These are phyloP conservation scores for Pulchroboletus neoregius DNA, from an alignment of 1,284 basidiomycete species.

Conservation along the genomic window DNA sequence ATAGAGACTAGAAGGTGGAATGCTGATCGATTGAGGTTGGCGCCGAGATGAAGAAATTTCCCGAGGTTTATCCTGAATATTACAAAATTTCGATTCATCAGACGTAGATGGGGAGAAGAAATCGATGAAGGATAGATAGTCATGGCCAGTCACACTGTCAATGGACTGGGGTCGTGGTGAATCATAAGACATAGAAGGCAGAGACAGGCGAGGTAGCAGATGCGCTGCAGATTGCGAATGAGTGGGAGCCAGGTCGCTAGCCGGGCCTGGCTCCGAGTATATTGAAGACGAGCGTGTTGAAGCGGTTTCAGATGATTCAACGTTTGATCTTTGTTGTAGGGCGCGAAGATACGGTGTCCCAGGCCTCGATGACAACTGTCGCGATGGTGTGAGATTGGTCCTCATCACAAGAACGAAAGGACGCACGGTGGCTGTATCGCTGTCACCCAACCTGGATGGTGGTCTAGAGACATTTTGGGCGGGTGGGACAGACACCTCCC, in stretches of 20 bases:
- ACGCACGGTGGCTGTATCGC: conserved; percentile 27
- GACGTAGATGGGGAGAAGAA: conserved; percentile 40
- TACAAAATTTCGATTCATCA: conserved; percentile 26
- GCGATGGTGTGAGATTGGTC: conserved; percentile 18
- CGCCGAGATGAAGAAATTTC: conserved; percentile 8
- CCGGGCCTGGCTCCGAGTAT: conserved; percentile 35
- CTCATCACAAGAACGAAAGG: conserved; percentile 1
- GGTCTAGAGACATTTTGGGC: conserved; percentile 9
- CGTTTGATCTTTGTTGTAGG: not conserved
- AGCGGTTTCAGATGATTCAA: conserved; percentile 7
- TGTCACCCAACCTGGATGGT: conserved; percentile 17
- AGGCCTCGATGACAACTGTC: conserved; percentile 18
- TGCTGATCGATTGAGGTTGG: conserved; percentile 19
- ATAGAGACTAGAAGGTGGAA: conserved; percentile 21
- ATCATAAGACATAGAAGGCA: conserved; percentile 28
- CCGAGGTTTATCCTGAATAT: conserved; percentile 5
- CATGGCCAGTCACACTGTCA: conserved; percentile 12
- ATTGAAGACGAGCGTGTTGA: conserved; percentile 19
- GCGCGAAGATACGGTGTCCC: conserved; percentile 4
- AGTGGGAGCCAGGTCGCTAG: conserved; percentile 43
- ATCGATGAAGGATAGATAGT: conserved; percentile 57
- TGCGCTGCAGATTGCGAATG: conserved; percentile 41
- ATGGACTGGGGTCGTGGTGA: conserved; percentile 14
- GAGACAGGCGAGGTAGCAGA: conserved; percentile 30
- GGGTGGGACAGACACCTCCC: conserved; percentile 11